Evolutionary conservation across 441 rosid species (phyloP).

Genomic region (Pelargonium myrrhifolium): DNA sequence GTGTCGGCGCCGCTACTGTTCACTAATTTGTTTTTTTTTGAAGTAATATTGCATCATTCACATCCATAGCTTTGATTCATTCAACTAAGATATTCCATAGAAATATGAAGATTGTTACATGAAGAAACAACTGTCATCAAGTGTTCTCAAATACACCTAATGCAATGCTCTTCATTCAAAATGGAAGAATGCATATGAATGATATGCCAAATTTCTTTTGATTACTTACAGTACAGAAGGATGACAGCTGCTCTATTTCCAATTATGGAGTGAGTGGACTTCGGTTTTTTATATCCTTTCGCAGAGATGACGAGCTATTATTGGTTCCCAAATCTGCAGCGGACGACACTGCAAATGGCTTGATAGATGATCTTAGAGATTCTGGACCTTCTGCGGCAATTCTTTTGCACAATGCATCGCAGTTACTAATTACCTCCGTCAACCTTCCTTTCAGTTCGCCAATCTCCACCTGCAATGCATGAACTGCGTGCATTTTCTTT

Average conservation of each 20-base stretch:
- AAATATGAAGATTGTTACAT: too few relatives aligned
- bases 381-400: constrained; percentile 65
- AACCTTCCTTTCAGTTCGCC: constrained; percentile 86
- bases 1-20: too few relatives aligned
- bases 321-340: constrained; percentile 20
- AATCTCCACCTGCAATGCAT: constrained; percentile 74
- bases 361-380: constrained; percentile 42
- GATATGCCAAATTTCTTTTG: background rate
- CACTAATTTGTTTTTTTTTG: too few relatives aligned
- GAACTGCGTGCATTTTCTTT: constrained; percentile 44
- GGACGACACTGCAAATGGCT: constrained; percentile 41
- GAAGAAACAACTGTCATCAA: background rate
- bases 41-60: too few relatives aligned
- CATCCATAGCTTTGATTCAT: too few relatives aligned
- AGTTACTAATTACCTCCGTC: constrained; percentile 74
- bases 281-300: constrained; percentile 23
- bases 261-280: constrained; percentile 23
- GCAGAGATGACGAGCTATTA: constrained; percentile 19
- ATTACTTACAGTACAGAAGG: background rate
- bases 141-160: background rate
- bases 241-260: constrained; percentile 17
- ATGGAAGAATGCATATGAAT: background rate
- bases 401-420: constrained; percentile 70
- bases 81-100: too few relatives aligned
- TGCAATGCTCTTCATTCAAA: background rate